Percentiles rank a stretch among this genome's conserved stretches.
phyloP scores from a whole-genome alignment of 805 yeast genomes.

The Candida morakotiae region DNA sequence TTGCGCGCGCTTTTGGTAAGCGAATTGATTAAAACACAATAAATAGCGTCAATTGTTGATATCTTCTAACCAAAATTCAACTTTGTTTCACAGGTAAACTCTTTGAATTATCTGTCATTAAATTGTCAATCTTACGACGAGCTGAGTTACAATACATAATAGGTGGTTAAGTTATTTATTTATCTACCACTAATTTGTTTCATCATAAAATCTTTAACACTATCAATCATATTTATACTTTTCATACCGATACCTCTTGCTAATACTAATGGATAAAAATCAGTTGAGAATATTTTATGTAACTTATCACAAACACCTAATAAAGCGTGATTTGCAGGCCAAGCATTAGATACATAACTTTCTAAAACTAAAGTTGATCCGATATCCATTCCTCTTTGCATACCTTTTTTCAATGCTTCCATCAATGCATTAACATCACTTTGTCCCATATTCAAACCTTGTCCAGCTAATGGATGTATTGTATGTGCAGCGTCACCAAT shows the following conservation, averaged over 20 bases:
- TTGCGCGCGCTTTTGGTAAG: too few species aligned
- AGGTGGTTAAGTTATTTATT: too few species aligned
- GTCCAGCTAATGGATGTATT: slow-evolving; percentile 96
- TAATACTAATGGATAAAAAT: slow-evolving; percentile 67
- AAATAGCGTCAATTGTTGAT: too few species aligned
- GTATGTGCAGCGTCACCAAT: slow-evolving; percentile 99
- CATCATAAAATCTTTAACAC: slow-evolving; percentile 69
- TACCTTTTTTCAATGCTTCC: slow-evolving; percentile 64
- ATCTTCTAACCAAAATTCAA: too few species aligned
- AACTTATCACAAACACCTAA: slow-evolving; percentile 89
- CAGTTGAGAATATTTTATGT: slow-evolving; percentile 80
- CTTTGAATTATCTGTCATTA: too few species aligned
- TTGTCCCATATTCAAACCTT: slow-evolving; percentile 97
- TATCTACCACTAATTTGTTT: slow-evolving; percentile 27
- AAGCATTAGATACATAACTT: slow-evolving; percentile 81
- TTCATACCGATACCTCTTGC: slow-evolving; percentile 75
- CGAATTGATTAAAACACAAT: too few species aligned
- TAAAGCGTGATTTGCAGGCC: slow-evolving; percentile 72
- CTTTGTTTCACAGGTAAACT: too few species aligned
- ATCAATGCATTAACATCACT: slow-evolving; percentile 77
- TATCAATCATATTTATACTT: slow-evolving; percentile 56
- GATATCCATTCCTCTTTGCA: slow-evolving; percentile 78
- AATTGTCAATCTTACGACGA: too few species aligned
- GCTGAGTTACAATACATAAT: too few species aligned
- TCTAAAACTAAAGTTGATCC: slow-evolving; percentile 80